phyloP scores from a whole-genome alignment of 352 stramenopile genomes.

The Phytophthora melonis region DNA sequence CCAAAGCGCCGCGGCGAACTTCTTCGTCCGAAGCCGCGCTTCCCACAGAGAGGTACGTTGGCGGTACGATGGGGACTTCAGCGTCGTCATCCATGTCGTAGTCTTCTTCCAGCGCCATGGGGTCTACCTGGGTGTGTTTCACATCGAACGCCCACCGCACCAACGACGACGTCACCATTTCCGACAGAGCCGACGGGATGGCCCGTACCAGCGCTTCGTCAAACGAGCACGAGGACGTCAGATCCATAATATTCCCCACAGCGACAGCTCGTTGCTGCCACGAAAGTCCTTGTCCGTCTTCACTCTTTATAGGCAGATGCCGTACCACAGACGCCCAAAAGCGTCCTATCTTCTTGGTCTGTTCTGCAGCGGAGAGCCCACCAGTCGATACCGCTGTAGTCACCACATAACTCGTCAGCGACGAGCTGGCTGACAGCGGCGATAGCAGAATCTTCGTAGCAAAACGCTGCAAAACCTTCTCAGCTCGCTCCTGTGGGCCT shows the following conservation, averaged over 20 bases:
- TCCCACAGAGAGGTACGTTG: conserved; percentile 18
- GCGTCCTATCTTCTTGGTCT: conserved; percentile 4
- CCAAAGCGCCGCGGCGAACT: conserved; percentile 11
- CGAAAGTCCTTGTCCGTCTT: conserved; percentile 10
- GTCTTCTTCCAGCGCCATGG: conserved; percentile 25
- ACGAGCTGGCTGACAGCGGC: conserved; percentile 31
- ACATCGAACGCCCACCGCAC: conserved; percentile 51
- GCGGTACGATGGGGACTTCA: conserved; percentile 15
- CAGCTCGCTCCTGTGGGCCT: conserved; percentile 11
- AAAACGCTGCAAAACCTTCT: conserved; percentile 33
- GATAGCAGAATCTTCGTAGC: conserved; percentile 40
- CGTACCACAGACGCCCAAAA: conserved; percentile 26
- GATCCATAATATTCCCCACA: conserved; percentile 50
- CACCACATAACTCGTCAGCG: conserved; percentile 31
- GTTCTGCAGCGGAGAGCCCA: conserved; percentile 4
- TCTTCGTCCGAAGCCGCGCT: conserved; percentile 27
- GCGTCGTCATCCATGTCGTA: conserved; percentile 42
- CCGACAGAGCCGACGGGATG: conserved; percentile 34
- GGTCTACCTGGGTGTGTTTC: conserved; percentile 31
- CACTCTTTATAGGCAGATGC: neutral
- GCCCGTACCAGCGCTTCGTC: conserved; percentile 32
- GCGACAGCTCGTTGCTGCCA: conserved; percentile 46
- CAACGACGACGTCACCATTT: conserved; percentile 39
- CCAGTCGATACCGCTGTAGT: conserved; percentile 13
- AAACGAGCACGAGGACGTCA: conserved; percentile 40